Evolutionary conservation across 768 basidiomycete genomes (phyloP), one percentile per base, ranked within the genome.

Genomic region (Phlebiopsis flavidoalba): DNA sequence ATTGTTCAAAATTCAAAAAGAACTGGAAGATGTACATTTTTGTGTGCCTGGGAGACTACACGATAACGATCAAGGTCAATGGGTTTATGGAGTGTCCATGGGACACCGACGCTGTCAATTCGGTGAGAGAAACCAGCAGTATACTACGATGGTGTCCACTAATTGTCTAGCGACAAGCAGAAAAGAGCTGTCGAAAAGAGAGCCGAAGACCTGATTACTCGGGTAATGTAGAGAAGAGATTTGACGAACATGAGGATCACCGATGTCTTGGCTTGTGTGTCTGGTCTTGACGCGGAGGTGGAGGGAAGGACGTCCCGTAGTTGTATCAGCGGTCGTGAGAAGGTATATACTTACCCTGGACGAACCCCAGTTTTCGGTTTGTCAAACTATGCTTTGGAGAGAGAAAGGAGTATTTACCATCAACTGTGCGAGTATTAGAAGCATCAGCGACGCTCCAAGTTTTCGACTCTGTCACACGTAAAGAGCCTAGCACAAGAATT

Each of bases 261-360:
- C 3, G 60, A 65, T 15, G 19, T 60, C 60, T 61, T 57, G 45
- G 67, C n/a, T 47, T 61, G 60, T 40, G 64, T 45, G 67, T 63
- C 65, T 17, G 67, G n/a, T 5, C 60, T 56, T 31, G 26, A 31
- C 15, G 65, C 14, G 8, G 79, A 71, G 1, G 85, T 82, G 0
- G 85, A 85, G 1, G 92, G 92, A 71, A 94, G 92, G 11, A 87
- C 86, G 26, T 86, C 85, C 45, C 91, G 87, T 50, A 94, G 78
- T 70, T 94, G 92, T 12, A 93, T 85, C 52, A 93, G 75, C 0
- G n/a, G 91, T 93, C 3, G 90, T 87, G 31, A 94, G 82, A 37
- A 93, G 81, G 69, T 94, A 94, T 47, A 90, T 88, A 11, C n/a
- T n/a, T n/a, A n/a, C 87, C 89, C 91, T 93, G 47, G 0, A 64